These are phyloP conservation scores for Gossypium schwendimanii DNA, from an alignment of 441 rosid species.

Conservation along the genomic window DNA sequence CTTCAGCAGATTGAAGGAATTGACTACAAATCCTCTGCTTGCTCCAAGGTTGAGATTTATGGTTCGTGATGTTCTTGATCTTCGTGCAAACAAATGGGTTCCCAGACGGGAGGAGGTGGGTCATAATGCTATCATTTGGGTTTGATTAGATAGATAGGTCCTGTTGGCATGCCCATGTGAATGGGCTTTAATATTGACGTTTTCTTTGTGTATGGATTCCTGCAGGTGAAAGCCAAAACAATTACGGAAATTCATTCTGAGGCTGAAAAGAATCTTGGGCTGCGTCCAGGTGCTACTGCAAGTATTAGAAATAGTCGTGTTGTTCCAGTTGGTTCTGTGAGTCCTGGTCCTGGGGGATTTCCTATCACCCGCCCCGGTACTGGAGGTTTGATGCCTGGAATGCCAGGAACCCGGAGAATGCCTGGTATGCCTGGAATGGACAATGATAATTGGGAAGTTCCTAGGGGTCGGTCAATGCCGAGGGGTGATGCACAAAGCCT, in stretches of 20 bases:
- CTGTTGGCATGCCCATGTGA: background rate
- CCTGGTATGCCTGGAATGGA: constrained; percentile 85
- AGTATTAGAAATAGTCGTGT: constrained; percentile 60
- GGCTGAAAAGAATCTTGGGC: constrained; percentile 79
- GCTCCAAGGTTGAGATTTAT: constrained; percentile 68
- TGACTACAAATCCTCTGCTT: constrained; percentile 52
- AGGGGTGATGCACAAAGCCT: constrained; percentile 53
- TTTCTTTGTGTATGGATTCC: background rate
- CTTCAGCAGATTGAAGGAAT: constrained; percentile 53
- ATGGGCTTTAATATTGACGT: background rate
- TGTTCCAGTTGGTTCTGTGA: constrained; percentile 38
- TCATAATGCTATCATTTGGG: background rate
- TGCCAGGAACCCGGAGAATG: constrained; percentile 92
- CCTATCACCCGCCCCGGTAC: constrained; percentile 60
- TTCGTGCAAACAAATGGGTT: constrained; percentile 70
- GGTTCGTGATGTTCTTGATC: constrained; percentile 72
- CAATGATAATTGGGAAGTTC: constrained; percentile 73
- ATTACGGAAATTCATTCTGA: constrained; percentile 84
- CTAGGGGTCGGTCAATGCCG: constrained; percentile 57
- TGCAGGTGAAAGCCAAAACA: constrained; percentile 82
- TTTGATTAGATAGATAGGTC: background rate
- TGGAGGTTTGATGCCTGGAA: constrained; percentile 73
- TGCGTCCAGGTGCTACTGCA: constrained; percentile 88
- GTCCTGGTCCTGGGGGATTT: constrained; percentile 45
- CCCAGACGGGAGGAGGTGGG: constrained; percentile 90